These are phyloP conservation scores for Boletus reticuloceps DNA, from an alignment of 768 basidiomycete species.

Conservation along the genomic window DNA sequence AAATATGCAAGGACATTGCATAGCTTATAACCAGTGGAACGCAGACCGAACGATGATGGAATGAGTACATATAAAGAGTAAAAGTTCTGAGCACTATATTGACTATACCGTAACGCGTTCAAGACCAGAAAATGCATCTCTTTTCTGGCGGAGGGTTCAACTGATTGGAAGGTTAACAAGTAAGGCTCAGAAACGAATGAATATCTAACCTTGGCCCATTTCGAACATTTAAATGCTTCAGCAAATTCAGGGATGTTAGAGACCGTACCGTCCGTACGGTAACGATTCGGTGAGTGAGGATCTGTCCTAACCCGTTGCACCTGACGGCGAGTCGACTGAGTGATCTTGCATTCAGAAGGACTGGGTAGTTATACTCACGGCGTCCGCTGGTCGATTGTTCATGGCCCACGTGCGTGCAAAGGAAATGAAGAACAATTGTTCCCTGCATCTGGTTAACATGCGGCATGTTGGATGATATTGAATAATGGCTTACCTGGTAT, in stretches of 20 bases:
- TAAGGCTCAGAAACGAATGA: neutral
- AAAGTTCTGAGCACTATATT: slow-evolving; percentile 1
- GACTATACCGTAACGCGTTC: slow-evolving; percentile 13
- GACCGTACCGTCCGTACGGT: slow-evolving; percentile 83
- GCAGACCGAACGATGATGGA: neutral
- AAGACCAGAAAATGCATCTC: slow-evolving; percentile 80
- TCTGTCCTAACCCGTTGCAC: slow-evolving; percentile 81
- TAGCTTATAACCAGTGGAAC: neutral
- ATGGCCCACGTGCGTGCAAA: slow-evolving; percentile 88
- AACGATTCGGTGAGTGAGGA: slow-evolving; percentile 81
- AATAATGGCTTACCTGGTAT: slow-evolving; percentile 51
- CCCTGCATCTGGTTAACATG: slow-evolving; percentile 41
- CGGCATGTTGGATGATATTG: neutral
- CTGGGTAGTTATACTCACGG: slow-evolving; percentile 42
- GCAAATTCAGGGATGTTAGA: slow-evolving; percentile 89
- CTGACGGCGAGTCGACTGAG: slow-evolving; percentile 32
- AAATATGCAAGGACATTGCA: neutral
- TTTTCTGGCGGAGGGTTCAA: slow-evolving; percentile 81
- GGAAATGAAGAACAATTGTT: slow-evolving; percentile 93
- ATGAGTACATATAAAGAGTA: slow-evolving; percentile 19
- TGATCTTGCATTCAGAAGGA: neutral
- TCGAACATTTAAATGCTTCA: slow-evolving; percentile 78
- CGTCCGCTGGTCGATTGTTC: slow-evolving; percentile 74
- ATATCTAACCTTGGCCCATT: slow-evolving; percentile 62
- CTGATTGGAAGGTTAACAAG: slow-evolving; percentile 34